Percentiles rank a stretch among this genome's conserved stretches.
Conservation (phyloP, 768 basidiomycete genomes). For the Mycena floridula region DNA sequence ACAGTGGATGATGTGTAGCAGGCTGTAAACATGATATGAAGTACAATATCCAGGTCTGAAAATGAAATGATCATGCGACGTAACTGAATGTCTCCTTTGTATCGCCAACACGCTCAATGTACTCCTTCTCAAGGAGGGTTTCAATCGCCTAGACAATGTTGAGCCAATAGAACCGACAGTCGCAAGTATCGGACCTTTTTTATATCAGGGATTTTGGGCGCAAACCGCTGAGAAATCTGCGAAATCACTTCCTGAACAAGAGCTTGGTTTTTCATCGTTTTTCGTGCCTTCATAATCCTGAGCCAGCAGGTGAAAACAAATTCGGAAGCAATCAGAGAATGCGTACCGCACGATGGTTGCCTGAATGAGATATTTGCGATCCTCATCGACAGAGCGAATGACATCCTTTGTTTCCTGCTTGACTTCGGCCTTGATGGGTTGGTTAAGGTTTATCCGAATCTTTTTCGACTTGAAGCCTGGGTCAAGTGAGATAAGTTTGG, state of each 20-base stretch:
- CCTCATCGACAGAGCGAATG: conserved; percentile 92
- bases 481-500: background rate
- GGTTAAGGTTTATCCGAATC: conserved; percentile 86
- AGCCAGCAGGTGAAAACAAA: conserved; percentile 1
- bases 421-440: conserved; percentile 90
- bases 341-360: conserved; percentile 82
- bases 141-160: conserved; percentile 68
- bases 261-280: conserved; percentile 91
- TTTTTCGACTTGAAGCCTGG: conserved; percentile 90
- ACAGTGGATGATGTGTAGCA: conserved; percentile 10
- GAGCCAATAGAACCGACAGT: background rate
- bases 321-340: background rate
- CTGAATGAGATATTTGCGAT: conserved; percentile 94
- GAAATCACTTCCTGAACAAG: conserved; percentile 87
- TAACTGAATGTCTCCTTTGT: conserved; percentile 65
- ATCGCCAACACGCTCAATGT: conserved; percentile 90
- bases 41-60: conserved; percentile 10
- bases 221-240: conserved; percentile 82
- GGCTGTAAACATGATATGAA: background rate
- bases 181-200: conserved; percentile 62
- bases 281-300: conserved; percentile 93
- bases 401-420: conserved; percentile 89
- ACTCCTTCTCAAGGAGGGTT: conserved; percentile 91
- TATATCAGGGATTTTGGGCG: conserved; percentile 92
- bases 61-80: conserved; percentile 21